A percentile compares a stretch with the other conserved stretches of the same genome.
These are phyloP conservation scores for Tetratostichococcus sp. DNA, from an alignment of 139 green algal genomes.

Conservation along the genomic window DNA sequence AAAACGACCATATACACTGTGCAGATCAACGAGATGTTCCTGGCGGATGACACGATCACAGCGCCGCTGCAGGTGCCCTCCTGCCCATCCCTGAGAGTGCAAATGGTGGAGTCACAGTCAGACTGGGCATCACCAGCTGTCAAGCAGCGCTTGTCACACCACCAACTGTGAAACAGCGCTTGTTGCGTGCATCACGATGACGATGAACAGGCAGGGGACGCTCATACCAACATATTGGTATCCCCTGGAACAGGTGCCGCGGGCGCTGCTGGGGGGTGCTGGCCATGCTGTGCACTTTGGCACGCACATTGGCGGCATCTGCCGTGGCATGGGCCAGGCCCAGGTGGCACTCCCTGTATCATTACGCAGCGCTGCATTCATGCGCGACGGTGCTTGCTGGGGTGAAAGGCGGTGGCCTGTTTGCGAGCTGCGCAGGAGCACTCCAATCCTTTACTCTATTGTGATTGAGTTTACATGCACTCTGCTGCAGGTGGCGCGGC, in stretches of 20 bases:
- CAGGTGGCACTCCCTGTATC: conserved; percentile 35
- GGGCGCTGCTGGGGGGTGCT: background rate
- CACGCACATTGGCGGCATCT: conserved; percentile 37
- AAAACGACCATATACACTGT: too few relatives aligned
- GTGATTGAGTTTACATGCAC: too few relatives aligned
- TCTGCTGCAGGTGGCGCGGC: conserved; percentile 42
- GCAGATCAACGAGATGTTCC: conserved; percentile 64
- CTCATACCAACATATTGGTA: too few relatives aligned
- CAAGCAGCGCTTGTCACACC: too few relatives aligned
- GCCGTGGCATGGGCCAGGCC: conserved; percentile 45
- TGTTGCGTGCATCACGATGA: too few relatives aligned
- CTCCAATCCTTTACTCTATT: background rate
- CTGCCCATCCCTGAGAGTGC: background rate
- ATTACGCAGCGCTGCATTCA: background rate
- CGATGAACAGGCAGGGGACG: too few relatives aligned
- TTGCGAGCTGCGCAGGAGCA: conserved; percentile 2
- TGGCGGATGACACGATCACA: conserved; percentile 31
- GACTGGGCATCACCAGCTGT: too few relatives aligned
- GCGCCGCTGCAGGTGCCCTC: conserved; percentile 24
- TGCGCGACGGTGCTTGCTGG: background rate
- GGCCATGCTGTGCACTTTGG: conserved; percentile 47
- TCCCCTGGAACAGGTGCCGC: conserved; percentile 21
- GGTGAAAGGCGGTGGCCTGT: too few relatives aligned
- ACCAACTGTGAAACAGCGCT: too few relatives aligned
- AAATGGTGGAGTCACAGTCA: too few relatives aligned